Conservation (phyloP, 208 protist genomes). For the Angomonas deanei region DNA sequence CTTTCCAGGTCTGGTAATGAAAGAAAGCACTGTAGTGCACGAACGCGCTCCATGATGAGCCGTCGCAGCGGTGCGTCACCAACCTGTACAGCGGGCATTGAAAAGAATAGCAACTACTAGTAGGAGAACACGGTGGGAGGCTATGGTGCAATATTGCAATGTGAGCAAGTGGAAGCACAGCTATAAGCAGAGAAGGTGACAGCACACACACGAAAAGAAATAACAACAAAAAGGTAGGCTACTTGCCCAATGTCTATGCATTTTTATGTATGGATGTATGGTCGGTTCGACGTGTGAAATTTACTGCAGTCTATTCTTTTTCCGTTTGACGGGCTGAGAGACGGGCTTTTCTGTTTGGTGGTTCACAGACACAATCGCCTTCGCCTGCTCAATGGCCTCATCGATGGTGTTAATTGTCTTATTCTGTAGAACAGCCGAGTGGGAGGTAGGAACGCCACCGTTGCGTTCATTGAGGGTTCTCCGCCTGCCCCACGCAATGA, state of each 20-base stretch:
- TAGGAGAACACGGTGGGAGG: neutral
- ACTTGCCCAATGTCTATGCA: too few relatives aligned
- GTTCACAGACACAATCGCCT: conserved; percentile 44
- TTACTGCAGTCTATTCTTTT: conserved; percentile 82
- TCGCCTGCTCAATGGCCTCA: conserved; percentile 54
- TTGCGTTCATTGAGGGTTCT: conserved; percentile 75
- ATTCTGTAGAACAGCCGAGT: conserved; percentile 9
- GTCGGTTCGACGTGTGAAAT: too few relatives aligned
- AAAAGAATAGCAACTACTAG: neutral
- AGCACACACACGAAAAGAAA: neutral
- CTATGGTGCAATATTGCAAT: too few relatives aligned
- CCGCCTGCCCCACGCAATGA: conserved; percentile 88
- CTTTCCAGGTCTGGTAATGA: conserved; percentile 35
- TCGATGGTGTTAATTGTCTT: conserved; percentile 45
- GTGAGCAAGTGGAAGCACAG: too few relatives aligned
- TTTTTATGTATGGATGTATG: too few relatives aligned
- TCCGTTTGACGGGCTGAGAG: conserved; percentile 37
- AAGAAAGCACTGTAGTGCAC: conserved; percentile 30
- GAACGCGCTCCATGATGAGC: conserved; percentile 49
- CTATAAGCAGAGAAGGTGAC: too few relatives aligned
- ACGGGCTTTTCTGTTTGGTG: neutral
- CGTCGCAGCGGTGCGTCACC: too few relatives aligned
- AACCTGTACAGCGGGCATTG: too few relatives aligned
- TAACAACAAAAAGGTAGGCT: neutral
- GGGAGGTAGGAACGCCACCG: conserved; percentile 33